These are phyloP conservation scores for Sclerotinia spermophila DNA, from an alignment of 2,329 filamentous ascomycete species.

Conservation along the genomic window DNA sequence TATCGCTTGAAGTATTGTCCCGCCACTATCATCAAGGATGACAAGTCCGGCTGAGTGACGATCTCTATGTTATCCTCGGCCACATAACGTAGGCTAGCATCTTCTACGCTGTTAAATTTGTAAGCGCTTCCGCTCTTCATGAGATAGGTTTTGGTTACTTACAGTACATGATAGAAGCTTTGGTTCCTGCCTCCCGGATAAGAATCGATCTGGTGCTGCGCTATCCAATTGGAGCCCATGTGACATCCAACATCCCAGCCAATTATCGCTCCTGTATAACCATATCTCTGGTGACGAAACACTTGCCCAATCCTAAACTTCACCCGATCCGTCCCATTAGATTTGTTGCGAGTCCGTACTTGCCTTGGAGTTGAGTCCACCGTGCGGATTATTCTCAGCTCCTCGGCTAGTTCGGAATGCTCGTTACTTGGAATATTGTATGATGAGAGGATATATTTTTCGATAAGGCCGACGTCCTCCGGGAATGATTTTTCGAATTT, in stretches of 20 bases:
- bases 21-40: conserved; percentile 64
- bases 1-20: conserved; percentile 89
- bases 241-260: conserved; percentile 69
- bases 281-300: conserved; percentile 77
- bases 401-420: conserved; percentile 44
- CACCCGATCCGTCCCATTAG: conserved; percentile 42
- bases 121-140: conserved; percentile 23
- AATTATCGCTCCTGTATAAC: conserved; percentile 76
- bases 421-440: conserved; percentile 35
- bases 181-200: conserved; percentile 58
- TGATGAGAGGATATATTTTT: conserved; percentile 38
- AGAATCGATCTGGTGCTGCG: conserved; percentile 59
- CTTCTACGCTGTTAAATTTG: conserved; percentile 52
- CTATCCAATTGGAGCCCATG: conserved; percentile 57
- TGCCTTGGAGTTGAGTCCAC: conserved; percentile 54
- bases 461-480: conserved; percentile 40
- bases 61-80: conserved; percentile 77
- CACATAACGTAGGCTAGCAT: conserved; percentile 68
- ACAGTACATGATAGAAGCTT: conserved; percentile 86
- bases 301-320: conserved; percentile 74
- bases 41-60: conserved; percentile 50
- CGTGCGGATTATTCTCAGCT: conserved; percentile 52
- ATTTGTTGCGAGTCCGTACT: conserved; percentile 36
- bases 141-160: conserved; percentile 42
- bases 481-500: conserved; percentile 39